Evolutionary conservation across 306 rosid species (phyloP).

Genomic region (Trichosanthes cucumerina): DNA sequence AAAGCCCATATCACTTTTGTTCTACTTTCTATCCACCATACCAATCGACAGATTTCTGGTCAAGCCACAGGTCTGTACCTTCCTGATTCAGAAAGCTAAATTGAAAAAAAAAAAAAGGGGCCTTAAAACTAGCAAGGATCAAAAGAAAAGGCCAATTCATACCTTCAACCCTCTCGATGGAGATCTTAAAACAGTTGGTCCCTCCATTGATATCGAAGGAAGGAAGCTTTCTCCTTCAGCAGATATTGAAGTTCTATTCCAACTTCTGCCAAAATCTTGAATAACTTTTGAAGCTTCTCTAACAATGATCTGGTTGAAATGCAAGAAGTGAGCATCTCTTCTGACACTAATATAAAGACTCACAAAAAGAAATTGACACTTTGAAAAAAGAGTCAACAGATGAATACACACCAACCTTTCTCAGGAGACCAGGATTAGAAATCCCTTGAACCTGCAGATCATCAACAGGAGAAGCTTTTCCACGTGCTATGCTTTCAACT

Average conservation of each 20-base stretch:
- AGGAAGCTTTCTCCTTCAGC: slow-evolving; percentile 33
- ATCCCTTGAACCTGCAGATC: slow-evolving; percentile 83
- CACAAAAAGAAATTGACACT: background rate
- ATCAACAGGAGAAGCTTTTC: slow-evolving; percentile 83
- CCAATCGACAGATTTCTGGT: background rate
- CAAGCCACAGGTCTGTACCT: background rate
- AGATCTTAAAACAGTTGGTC: slow-evolving; percentile 48
- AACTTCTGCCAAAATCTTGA: slow-evolving; percentile 34
- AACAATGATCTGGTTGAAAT: slow-evolving; percentile 50
- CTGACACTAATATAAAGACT: background rate
- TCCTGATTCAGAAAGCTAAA: background rate
- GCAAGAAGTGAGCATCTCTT: slow-evolving; percentile 8
- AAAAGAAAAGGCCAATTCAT: background rate
- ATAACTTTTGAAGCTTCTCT: slow-evolving; percentile 57
- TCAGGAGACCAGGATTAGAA: slow-evolving; percentile 56
- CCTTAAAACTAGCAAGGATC: background rate
- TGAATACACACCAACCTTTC: slow-evolving; percentile 44
- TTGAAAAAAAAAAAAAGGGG: background rate
- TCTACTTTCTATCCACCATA: background rate
- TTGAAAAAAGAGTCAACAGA: background rate
- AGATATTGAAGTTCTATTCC: slow-evolving; percentile 27
- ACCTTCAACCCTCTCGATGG: slow-evolving; percentile 75
- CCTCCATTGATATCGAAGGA: slow-evolving; percentile 34
- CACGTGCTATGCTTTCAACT: slow-evolving; percentile 69
- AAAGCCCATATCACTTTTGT: background rate